Evolutionary conservation across 176 grass and related monocot genomes (phyloP).

Genomic region (Zea luxurians): DNA sequence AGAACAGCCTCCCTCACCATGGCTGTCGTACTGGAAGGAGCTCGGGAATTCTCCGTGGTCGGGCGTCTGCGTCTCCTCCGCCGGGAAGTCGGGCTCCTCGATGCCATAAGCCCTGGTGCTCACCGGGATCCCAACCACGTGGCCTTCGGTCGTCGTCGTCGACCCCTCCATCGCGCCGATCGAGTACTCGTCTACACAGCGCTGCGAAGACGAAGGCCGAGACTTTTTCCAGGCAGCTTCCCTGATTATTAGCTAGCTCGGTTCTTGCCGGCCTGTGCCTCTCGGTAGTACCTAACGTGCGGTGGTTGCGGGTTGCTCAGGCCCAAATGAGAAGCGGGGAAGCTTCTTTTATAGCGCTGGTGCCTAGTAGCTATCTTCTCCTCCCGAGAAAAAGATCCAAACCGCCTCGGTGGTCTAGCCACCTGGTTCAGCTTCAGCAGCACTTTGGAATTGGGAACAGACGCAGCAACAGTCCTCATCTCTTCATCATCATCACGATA

Average conservation of each 20-base stretch:
- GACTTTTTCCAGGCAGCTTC: not conserved
- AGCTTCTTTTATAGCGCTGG: conserved; percentile 58
- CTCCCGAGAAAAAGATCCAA: conserved; percentile 32
- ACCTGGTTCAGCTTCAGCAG: not conserved
- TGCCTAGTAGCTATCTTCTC: not conserved
- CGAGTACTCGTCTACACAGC: not conserved
- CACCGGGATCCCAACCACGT: conserved; percentile 78
- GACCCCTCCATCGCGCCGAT: conserved; percentile 33
- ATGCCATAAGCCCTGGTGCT: conserved; percentile 54
- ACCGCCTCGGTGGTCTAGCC: conserved; percentile 27
- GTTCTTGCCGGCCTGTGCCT: not conserved
- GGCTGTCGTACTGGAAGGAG: conserved; percentile 33
- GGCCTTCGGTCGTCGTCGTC: conserved; percentile 32
- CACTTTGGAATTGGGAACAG: conserved; percentile 49
- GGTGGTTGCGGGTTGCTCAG: conserved; percentile 48
- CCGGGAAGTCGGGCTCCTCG: conserved; percentile 58
- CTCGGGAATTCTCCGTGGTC: conserved; percentile 25
- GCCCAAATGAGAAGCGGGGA: conserved; percentile 26
- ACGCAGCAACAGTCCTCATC: conserved; percentile 50
- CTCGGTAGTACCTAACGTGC: conserved; percentile 13
- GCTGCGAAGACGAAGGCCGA: not conserved
- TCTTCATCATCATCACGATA: conserved; percentile 58
- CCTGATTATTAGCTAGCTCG: not conserved
- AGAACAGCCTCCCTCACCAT: conserved; percentile 37
- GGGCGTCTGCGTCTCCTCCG: conserved; percentile 37